phyloP scores from a whole-genome alignment of 179 eudicot species.

The Drosera spatulata region DNA sequence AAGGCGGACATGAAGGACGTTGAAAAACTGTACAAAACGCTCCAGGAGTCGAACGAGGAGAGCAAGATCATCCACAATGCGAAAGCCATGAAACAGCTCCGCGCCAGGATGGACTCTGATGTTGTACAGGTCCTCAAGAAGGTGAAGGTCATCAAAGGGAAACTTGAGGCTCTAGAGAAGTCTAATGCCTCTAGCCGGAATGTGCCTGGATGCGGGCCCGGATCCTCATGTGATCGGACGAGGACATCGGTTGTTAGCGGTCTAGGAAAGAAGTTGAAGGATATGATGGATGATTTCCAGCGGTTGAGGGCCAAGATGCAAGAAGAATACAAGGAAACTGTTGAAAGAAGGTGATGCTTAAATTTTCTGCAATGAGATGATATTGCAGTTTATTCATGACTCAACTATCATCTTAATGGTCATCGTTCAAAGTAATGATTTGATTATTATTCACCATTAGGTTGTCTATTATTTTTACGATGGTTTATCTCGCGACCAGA shows the following conservation, averaged over 20 bases:
- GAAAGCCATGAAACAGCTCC: conserved; percentile 59
- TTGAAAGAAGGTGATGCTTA: conserved; percentile 37
- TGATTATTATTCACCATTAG: too few species aligned
- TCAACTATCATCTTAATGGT: too few species aligned
- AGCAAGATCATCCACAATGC: conserved; percentile 60
- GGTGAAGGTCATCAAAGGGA: conserved; percentile 59
- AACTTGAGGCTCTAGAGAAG: conserved; percentile 65
- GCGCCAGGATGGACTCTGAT: conserved; percentile 60
- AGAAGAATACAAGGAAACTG: conserved; percentile 71
- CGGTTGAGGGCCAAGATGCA: conserved; percentile 50
- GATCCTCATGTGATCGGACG: conserved; percentile 72
- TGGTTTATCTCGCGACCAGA: too few species aligned
- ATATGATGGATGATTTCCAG: conserved; percentile 29
- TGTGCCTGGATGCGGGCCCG: conserved; percentile 66
- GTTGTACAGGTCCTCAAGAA: conserved; percentile 52
- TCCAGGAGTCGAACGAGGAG: conserved; percentile 65
- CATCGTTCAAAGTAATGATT: too few species aligned
- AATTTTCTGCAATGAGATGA: too few species aligned
- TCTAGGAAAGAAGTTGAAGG: conserved; percentile 57
- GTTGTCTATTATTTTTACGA: too few species aligned
- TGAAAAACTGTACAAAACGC: conserved; percentile 40
- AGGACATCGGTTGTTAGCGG: conserved; percentile 65
- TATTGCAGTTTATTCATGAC: too few species aligned
- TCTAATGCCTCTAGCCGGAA: conserved; percentile 50
- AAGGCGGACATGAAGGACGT: conserved; percentile 71